Evolutionary conservation across 306 rosid genomes (phyloP).

Genomic region (Cucurbita moschata): DNA sequence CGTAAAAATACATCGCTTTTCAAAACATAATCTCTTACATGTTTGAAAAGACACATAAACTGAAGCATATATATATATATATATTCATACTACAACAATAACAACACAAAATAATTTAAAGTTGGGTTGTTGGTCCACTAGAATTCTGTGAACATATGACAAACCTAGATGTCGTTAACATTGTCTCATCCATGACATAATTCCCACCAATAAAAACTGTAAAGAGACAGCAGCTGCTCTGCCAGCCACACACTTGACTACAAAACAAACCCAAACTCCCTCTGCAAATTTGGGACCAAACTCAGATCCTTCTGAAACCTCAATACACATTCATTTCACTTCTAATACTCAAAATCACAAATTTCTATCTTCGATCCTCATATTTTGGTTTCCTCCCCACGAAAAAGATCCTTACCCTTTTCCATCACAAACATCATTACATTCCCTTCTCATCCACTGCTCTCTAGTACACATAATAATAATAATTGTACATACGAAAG

Average conservation of each 20-base stretch:
- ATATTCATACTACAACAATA: background rate
- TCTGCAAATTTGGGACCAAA: background rate
- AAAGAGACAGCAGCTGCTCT: background rate
- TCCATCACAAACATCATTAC: conserved; percentile 11
- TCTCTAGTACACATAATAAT: background rate
- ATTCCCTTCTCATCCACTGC: background rate
- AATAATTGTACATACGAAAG: background rate
- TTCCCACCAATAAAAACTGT: background rate
- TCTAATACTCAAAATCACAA: background rate
- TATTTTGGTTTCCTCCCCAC: conserved; percentile 45
- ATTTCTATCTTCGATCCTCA: conserved; percentile 39
- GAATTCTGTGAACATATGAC: background rate
- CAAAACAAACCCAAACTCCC: background rate
- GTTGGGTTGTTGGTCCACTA: background rate
- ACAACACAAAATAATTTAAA: no score
- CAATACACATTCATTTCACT: conserved; percentile 8
- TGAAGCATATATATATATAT: no score
- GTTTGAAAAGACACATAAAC: no score
- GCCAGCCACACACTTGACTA: background rate
- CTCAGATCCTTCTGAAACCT: background rate
- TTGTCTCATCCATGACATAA: background rate
- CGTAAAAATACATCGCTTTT: no score
- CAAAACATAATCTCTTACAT: background rate
- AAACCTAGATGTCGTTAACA: background rate
- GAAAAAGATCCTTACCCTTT: conserved; percentile 50